Percentiles rank a stretch among this genome's conserved stretches.
These are phyloP conservation scores for Arabidopsis arenosa DNA, from an alignment of 345 rosid genomes.

Conservation along the genomic window DNA sequence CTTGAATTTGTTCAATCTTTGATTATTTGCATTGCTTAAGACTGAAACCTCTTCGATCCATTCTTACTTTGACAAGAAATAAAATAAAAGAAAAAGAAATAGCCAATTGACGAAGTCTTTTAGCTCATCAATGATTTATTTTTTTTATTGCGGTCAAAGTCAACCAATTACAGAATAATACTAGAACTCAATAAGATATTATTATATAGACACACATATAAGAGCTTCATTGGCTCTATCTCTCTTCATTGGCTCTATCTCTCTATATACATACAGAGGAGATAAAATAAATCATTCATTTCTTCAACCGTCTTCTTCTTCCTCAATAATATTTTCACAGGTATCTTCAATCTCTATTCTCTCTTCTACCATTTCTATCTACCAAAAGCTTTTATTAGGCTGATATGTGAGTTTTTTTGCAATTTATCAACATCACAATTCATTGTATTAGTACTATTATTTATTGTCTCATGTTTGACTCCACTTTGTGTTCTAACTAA, in stretches of 20 bases:
- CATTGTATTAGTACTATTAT: not conserved
- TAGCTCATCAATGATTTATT: too few relatives aligned
- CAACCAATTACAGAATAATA: slow-evolving; percentile 15
- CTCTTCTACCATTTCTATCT: not conserved
- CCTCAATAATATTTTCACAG: not conserved
- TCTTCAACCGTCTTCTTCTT: slow-evolving; percentile 13
- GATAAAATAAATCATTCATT: slow-evolving; percentile 26
- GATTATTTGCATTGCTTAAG: not conserved
- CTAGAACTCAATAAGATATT: not conserved
- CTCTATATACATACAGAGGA: not conserved
- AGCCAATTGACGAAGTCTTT: slow-evolving; percentile 34
- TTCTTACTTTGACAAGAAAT: slow-evolving; percentile 21
- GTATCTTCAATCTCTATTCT: slow-evolving; percentile 19
- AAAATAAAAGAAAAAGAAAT: not conserved
- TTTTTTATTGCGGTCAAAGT: slow-evolving; percentile 33
- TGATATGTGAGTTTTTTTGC: not conserved
- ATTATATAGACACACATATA: slow-evolving; percentile 1
- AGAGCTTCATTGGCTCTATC: not conserved
- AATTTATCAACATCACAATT: slow-evolving; percentile 7
- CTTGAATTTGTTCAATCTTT: too few relatives aligned
- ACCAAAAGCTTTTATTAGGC: not conserved
- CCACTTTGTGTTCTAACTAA: not conserved
- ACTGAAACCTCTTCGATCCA: slow-evolving; percentile 4
- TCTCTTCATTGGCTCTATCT: slow-evolving; percentile 1
- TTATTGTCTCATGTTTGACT: not conserved